Evolutionary conservation across 2,329 filamentous ascomycete genomes (phyloP).

Genomic region (Boeremia lycopersici): DNA sequence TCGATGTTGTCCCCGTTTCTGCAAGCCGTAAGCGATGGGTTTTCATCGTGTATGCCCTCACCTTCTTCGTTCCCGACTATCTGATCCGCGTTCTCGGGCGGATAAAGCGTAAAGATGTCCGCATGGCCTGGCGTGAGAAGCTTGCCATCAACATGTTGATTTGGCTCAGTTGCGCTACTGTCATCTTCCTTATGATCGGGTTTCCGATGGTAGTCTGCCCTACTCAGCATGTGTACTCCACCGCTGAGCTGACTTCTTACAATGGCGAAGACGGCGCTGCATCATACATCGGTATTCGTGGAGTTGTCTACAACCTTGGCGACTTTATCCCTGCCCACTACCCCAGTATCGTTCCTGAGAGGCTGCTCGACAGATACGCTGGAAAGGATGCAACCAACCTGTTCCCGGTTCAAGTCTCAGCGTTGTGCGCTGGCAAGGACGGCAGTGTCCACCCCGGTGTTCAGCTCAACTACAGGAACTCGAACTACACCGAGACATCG

Average conservation of each 20-base stretch:
- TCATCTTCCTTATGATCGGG: conserved; percentile 86
- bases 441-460: conserved; percentile 73
- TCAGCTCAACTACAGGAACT: conserved; percentile 80
- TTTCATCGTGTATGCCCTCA: conserved; percentile 79
- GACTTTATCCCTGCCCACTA: conserved; percentile 79
- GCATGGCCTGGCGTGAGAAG: conserved; percentile 95
- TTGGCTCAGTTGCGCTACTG: conserved; percentile 79
- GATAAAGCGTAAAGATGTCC: conserved; percentile 91
- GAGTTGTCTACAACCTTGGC: conserved; percentile 83
- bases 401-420: conserved; percentile 93
- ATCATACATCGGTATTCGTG: conserved; percentile 82
- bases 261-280: conserved; percentile 71
- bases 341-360: conserved; percentile 67
- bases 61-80: conserved; percentile 87
- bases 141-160: conserved; percentile 97
- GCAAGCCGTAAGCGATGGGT: conserved; percentile 89
- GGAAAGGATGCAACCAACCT: conserved; percentile 85
- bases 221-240: conserved; percentile 84
- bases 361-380: conserved; percentile 77
- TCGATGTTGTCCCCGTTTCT: conserved; percentile 81
- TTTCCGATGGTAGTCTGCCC: conserved; percentile 92
- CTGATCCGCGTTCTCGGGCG: conserved; percentile 75
- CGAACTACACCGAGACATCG: conserved; percentile 71
- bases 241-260: conserved; percentile 73
- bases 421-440: conserved; percentile 80